Evolutionary conservation across 768 basidiomycete genomes (phyloP), one percentile per base, ranked within the genome.

Genomic region (Leccinum pellstonianum): DNA sequence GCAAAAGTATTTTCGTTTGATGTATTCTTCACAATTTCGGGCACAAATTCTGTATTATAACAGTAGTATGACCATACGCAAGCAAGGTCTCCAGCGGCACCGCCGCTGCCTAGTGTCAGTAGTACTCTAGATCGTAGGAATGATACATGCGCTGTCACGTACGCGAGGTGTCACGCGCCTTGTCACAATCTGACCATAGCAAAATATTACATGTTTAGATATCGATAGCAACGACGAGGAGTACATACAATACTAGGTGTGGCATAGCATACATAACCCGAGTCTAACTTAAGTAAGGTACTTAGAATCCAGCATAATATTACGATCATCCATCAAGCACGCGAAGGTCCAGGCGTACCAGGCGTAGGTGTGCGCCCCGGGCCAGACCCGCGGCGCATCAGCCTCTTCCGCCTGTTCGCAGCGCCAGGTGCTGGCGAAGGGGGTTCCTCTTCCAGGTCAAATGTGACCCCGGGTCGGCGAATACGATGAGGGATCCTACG

Each of bases 401-500:
- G 43, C 54, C 33, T 73, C 57, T 70, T 66, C 53, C 68, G 65
- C 55, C 59, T 71, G 51, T 41, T 65, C 14, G 47, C 8, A 19
- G 65, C 21, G 23, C 73, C 70, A 49, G 70, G 62, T 23, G 67
- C 62, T 12, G 73, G 82, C 25, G 82, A 80, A 8, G 73, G 74
- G 21, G 77, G 77, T 62, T 84, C 83, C 64, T 86, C 85, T 17
- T 70, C 80, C 5, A 86, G 76, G 66, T 86, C 85, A 65, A 87
- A 87, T 1, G 86, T 85, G 27, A 88, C 86, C 7, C 87, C 87
- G 21, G 87, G 87, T 46, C 84, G 80, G 52, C 78, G 77, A 57
- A 83, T 64, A 7, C 65, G 75, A 47, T 77, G 75, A 41, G 66
- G 29, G 29, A 29, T 73, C 49, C 68, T 69, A 17, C 79, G 76